Evolutionary conservation across 768 basidiomycete species (phyloP), one percentile per base, ranked within the genome.

Genomic region (Roridomyces roridus): DNA sequence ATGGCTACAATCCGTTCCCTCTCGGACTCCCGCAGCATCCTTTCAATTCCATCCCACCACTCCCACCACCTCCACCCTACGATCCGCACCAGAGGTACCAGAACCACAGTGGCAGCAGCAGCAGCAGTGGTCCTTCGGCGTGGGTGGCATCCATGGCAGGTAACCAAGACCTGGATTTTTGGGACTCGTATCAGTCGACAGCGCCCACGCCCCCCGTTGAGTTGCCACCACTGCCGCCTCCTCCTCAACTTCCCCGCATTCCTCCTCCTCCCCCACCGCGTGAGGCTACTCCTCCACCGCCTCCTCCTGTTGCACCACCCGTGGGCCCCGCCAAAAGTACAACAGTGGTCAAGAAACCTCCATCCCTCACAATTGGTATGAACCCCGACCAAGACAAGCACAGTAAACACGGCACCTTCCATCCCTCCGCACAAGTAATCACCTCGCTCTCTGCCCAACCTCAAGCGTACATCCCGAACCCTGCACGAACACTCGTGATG

Each of bases 401-500:
- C 12, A 77, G 77, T 60, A 80, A 75, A 55, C 80, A 79, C 58
- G 80, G 81, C n/a, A 69, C 73, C 3, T 85, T 82, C 65, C 65
- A 70, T 24, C 67, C 72, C 39, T 55, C 64, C 10, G 37, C 61
- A 1, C 53, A 67, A 12, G 59, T 69, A 7, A 52, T 68, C 25
- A 66, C 60, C 39, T 51, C 64, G 47, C 52, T 39, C 20, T 0
- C 36, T 39, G 54, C 55, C 28, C 35, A 45, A 46, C 24, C 20
- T 1, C 56, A 69, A 59, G 43, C 65, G 0, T 79, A 82, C 55
- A 67, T 71, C 10, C 82, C 83, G 37, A 78, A 80, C 59, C 79
- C 79, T 6, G 70, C 78, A 3, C 74, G 81, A 14, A 83, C 84
- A 1, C 68, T 87, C 25, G 81, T 87, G 23, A 77, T 87, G 70